These are phyloP conservation scores for Linnemannia zychae DNA, from an alignment of 192 early-diverging fungal genomes.

Conservation along the genomic window DNA sequence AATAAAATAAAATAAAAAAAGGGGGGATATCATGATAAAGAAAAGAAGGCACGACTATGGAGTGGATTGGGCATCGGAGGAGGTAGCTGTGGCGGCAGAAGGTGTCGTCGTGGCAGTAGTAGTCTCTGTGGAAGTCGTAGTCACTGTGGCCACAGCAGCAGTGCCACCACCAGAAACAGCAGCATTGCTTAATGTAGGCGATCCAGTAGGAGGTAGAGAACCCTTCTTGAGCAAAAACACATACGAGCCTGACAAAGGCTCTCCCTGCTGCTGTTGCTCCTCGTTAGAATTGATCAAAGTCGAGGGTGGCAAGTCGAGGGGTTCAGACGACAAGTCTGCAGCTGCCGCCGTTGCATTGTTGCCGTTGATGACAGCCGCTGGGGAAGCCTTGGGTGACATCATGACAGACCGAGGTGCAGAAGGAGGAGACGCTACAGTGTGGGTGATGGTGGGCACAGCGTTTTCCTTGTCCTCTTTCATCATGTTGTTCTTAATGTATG, in stretches of 20 bases:
- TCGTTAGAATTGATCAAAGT: neutral
- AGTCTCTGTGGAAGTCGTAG: neutral
- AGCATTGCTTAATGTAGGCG: neutral
- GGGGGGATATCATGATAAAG: neutral
- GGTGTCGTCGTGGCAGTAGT: neutral
- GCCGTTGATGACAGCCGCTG: neutral
- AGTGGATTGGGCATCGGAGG: neutral
- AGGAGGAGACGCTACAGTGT: neutral
- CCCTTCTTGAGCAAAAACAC: conserved; percentile 39
- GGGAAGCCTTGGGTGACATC: neutral
- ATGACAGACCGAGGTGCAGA: neutral
- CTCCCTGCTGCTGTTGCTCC: neutral
- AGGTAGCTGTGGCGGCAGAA: neutral
- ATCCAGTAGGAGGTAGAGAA: neutral
- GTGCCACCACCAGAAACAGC: neutral
- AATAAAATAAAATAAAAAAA: neutral
- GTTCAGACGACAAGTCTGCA: neutral
- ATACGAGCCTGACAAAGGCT: conserved; percentile 33
- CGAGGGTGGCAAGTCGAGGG: neutral
- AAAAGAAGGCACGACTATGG: neutral
- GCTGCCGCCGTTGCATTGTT: neutral
- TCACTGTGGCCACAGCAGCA: neutral
- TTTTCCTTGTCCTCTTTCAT: conserved; percentile 47
- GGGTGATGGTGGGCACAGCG: neutral
- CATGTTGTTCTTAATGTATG: conserved; percentile 57